These are phyloP conservation scores for Coemansia sp. DNA, from an alignment of 192 early-diverging fungal genomes.

Conservation along the genomic window DNA sequence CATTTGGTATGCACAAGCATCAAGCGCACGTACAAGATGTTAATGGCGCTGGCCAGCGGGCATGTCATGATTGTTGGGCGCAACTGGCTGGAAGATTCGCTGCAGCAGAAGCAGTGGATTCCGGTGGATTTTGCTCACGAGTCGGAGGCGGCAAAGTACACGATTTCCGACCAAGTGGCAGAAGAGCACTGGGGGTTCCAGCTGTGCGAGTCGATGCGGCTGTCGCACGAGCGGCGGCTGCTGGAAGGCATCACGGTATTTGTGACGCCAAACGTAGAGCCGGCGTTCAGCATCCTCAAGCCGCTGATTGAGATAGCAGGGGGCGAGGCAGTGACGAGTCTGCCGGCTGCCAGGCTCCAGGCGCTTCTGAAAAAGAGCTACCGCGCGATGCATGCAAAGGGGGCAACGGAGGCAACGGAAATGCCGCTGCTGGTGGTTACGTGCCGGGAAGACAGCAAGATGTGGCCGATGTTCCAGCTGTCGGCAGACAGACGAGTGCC, in stretches of 20 bases:
- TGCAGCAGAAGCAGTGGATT: conserved; percentile 34
- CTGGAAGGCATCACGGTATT: conserved; percentile 40
- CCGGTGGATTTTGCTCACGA: conserved; percentile 10
- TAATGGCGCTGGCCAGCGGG: conserved; percentile 40
- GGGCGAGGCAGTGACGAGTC: conserved; percentile 29
- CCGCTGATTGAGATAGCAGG: conserved; percentile 42
- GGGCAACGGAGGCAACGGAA: conserved; percentile 7
- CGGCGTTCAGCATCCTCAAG: conserved; percentile 19
- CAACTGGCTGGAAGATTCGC: conserved; percentile 40
- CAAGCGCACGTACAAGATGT: conserved; percentile 60
- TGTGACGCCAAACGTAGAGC: conserved; percentile 31
- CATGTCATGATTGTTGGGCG: conserved; percentile 28
- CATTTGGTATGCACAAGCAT: conserved; percentile 58
- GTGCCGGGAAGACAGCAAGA: conserved; percentile 28
- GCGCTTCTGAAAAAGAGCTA: conserved; percentile 22
- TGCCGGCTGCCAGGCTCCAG: conserved; percentile 15
- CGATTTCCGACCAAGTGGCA: conserved; percentile 18
- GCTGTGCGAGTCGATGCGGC: conserved; percentile 25
- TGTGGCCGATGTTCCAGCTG: conserved; percentile 31
- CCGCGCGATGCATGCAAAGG: conserved; percentile 4
- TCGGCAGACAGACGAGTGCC: conserved; percentile 10
- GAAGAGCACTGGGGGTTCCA: conserved; percentile 33
- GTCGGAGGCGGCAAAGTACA: conserved; percentile 13
- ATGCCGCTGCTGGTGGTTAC: conserved; percentile 42
- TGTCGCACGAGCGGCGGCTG: conserved; percentile 22